Base-by-base conservation (phyloP, 1,139 yeast species). In the Debaryomycetaceae sp. region DNA sequence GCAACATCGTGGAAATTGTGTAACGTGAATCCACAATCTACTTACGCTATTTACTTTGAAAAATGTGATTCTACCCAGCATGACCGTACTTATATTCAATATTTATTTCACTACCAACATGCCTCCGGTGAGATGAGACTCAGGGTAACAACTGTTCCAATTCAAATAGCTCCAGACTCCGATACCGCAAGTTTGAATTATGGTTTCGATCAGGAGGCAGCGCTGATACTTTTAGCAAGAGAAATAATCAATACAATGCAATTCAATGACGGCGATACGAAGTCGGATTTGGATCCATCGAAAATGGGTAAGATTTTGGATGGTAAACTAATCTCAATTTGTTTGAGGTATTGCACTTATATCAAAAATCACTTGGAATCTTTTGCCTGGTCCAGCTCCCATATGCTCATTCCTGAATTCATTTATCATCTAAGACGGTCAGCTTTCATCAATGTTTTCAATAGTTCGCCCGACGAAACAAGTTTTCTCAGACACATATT, bases 291-390 rank as follows among this genome's bases (percentile, higher is more conserved):
- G 50, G 87, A 80, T 49, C 82, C 85, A 33, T 74, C 81, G 8
- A 96, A 87, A 57, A 80, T 91, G 22, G 70, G 87, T 48, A 82
- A 96, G 66, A 87, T 95, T 83, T 80, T 90, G 47, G 98, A 93
- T 66, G 82, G 95, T 58, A 78, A 85, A 60, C 73, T 91, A 53
- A 86, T 93, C 52, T 86, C 90, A 52, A 75, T 88, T 54, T 91
- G 98, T 66, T 81, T 86, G 46, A 81, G 90, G 55, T 91, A 87
- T 66, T 97, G 96, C 33, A 95, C 88, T 55, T 93, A 86, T 64
- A 78, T 83, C 51, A 86, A 85, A 58, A 95, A 89, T 49, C 85
- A 78, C 48, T 77, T 91, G 38, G 71, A 75, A 36, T 83, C 95
- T 23, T 93, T 93, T 72, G 75, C 91, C 55, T 72, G 93, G 48